Base-by-base conservation (phyloP, 164 flowering plant genomes). In the Litsea cubeba region DNA sequence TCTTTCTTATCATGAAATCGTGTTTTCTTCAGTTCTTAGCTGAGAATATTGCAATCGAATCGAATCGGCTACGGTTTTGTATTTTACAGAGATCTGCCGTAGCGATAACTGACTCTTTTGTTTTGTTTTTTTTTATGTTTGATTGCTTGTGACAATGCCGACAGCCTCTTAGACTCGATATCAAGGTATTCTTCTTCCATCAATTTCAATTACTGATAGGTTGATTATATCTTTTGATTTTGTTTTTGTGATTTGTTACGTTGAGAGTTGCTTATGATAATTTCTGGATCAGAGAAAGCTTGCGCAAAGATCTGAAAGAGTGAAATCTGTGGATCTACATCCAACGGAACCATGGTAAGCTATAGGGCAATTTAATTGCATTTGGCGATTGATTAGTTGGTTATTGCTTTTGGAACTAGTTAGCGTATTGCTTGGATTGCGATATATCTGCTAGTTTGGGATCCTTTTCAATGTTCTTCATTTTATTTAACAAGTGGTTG, bases 311-410 rank as follows among this genome's bases (percentile, higher is more conserved):
- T 73, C 69, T 1, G 75, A 73, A 26, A 64, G 75, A 65, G 75
- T 73, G 67, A 73, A 73, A 65, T 73, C 75, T 3, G 75, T 73
- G 58, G 75, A 73, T 73, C 75, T 73, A 15, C 75, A 73, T 73
- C 75, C 75, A 2, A 73, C 69, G 22, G 75, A 73, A 73, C 71
- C 71, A 69, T 69, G 71, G 71, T 69, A 69, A 40, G 6, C 46
- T 20, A 8, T 10, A 14, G 17, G 7, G 17, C n/a, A 12, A 14
- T 65, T 65, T 24, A 10, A 12, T 65, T 11, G 12, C 12, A 4
- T 28, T 66, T 30, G 23, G 35, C 12, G 2, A 65, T 24, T 24
- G 15, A 66, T 8, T 66, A 24, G 40, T 30, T 25, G 3, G 25
- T 25, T 25, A 3, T 28, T 25, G 69, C 46, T 14, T 54, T 54